Conservation (phyloP, 306 rosid genomes). For the Lathyrus aphaca region DNA sequence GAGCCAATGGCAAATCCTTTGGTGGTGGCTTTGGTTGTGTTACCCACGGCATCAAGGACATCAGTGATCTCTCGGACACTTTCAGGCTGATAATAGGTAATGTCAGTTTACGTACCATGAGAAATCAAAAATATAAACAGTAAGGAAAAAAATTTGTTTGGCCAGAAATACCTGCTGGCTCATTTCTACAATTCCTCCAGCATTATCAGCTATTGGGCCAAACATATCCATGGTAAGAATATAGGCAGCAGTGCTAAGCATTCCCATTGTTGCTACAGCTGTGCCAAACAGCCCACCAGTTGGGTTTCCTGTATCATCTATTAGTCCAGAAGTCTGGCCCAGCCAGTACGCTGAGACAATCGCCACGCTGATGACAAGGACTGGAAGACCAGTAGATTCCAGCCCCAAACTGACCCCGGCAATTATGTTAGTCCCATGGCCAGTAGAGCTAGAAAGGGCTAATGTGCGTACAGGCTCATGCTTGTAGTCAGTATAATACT, state of each 20-base stretch:
- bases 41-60: slow-evolving; percentile 94
- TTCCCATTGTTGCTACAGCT: slow-evolving; percentile 99
- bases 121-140: slow-evolving; percentile 36
- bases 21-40: slow-evolving; percentile 97
- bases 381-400: slow-evolving; percentile 98
- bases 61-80: slow-evolving; percentile 99
- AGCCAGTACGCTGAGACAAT: slow-evolving; percentile 92
- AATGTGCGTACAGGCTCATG: slow-evolving; percentile 94
- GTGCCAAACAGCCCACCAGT: slow-evolving; percentile 98
- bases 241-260: slow-evolving; percentile 99
- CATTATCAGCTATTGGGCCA: slow-evolving; percentile 99
- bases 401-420: slow-evolving; percentile 99
- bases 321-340: slow-evolving; percentile 85
- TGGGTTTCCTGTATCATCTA: slow-evolving; percentile 82
- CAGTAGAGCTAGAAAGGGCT: slow-evolving; percentile 93
- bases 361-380: slow-evolving; percentile 88
- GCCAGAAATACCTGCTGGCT: slow-evolving; percentile 82
- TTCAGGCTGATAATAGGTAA: slow-evolving; percentile 71
- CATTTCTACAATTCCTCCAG: slow-evolving; percentile 99
- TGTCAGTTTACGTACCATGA: slow-evolving; percentile 13
- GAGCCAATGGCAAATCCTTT: slow-evolving; percentile 99
- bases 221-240: slow-evolving; percentile 99
- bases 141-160: slow-evolving; percentile 27
- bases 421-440: slow-evolving; percentile 98
- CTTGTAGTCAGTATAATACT: slow-evolving; percentile 97